Evolutionary conservation across 2,329 filamentous ascomycete genomes (phyloP).

Genomic region (Claviceps monticola): DNA sequence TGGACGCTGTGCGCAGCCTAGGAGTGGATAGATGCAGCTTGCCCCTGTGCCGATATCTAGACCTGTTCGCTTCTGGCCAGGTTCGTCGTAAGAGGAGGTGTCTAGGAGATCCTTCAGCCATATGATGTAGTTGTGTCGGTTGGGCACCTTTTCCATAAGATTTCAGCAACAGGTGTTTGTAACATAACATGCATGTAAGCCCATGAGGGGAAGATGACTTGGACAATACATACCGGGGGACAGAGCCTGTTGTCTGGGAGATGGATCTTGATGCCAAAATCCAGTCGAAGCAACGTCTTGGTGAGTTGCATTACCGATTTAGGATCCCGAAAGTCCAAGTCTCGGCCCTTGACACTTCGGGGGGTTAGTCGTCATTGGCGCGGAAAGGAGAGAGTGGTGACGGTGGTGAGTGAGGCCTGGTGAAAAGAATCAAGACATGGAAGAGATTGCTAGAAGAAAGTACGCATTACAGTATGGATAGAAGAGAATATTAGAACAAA

Average conservation of each 20-base stretch:
- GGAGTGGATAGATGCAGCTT: constrained; percentile 78
- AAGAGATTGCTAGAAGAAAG: no score
- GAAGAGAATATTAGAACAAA: background rate
- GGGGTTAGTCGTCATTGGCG: background rate
- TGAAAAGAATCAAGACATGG: no score
- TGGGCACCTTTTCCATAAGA: constrained; percentile 31
- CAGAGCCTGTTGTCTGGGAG: constrained; percentile 71
- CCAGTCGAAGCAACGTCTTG: constrained; percentile 57
- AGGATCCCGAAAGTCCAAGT: constrained; percentile 72
- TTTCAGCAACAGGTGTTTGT: background rate
- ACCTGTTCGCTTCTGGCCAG: constrained; percentile 43
- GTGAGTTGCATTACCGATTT: constrained; percentile 67
- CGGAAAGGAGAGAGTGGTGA: no score
- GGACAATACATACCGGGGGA: constrained; percentile 48
- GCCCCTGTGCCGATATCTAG: constrained; percentile 85
- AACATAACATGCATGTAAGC: background rate
- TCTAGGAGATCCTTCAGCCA: constrained; percentile 80
- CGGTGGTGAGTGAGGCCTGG: no score
- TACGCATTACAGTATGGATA: background rate
- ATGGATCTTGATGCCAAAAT: constrained; percentile 60
- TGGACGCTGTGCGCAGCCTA: constrained; percentile 55
- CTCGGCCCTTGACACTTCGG: constrained; percentile 21
- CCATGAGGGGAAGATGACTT: constrained; percentile 7
- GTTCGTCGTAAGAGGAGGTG: constrained; percentile 42
- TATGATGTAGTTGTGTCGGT: constrained; percentile 75